Evolutionary conservation across 2,329 filamentous ascomycete genomes (phyloP).

Genomic region (Fusarium incarnatum): DNA sequence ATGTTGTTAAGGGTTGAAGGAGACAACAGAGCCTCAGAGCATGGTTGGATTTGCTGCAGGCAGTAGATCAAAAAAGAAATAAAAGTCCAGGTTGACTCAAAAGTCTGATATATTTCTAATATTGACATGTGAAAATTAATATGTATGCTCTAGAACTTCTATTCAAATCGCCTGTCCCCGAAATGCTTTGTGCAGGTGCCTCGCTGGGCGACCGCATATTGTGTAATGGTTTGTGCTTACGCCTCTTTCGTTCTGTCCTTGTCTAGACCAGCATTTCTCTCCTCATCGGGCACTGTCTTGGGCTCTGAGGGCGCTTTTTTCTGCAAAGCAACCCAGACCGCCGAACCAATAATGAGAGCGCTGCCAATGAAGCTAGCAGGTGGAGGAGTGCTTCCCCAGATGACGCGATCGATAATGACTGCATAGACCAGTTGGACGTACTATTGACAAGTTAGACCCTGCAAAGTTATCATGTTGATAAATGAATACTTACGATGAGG

Average conservation of each 20-base stretch:
- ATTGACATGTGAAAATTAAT: not conserved
- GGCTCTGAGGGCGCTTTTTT: slow-evolving; percentile 49
- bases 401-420: slow-evolving; percentile 54
- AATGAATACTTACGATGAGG: slow-evolving; percentile 44
- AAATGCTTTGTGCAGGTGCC: not conserved
- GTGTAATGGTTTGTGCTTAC: not conserved
- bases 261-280: slow-evolving; percentile 44
- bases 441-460: slow-evolving; percentile 22
- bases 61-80: not conserved
- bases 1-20: not conserved
- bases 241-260: not conserved
- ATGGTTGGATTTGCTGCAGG: not conserved
- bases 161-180: accelerated
- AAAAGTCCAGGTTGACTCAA: not conserved
- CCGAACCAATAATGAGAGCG: slow-evolving; percentile 55
- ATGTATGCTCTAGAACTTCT: not conserved
- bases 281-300: slow-evolving; percentile 49
- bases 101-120: not conserved
- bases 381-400: slow-evolving; percentile 58
- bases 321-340: slow-evolving; percentile 57
- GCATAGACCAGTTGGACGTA: slow-evolving; percentile 52
- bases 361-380: slow-evolving; percentile 54
- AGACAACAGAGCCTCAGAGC: not conserved
- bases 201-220: accelerated
- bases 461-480: accelerated